Percentiles rank a stretch among this genome's conserved stretches.
These are phyloP conservation scores for Besnoitia besnoiti DNA, from an alignment of 169 alveolate genomes.

Conservation along the genomic window DNA sequence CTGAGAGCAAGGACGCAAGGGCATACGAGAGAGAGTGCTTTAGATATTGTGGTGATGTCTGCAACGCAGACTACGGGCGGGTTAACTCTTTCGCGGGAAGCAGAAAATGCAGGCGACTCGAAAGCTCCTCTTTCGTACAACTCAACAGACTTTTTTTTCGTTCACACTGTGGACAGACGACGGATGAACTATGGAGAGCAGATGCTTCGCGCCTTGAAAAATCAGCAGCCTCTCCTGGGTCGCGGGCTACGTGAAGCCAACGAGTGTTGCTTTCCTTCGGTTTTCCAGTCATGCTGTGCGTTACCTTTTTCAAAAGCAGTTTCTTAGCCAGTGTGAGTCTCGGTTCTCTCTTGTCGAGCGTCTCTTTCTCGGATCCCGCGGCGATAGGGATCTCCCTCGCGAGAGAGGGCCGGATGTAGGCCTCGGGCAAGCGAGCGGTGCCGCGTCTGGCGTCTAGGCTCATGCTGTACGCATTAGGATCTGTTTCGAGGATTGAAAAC, in stretches of 20 bases:
- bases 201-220: neutral
- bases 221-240: neutral
- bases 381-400: constrained; percentile 17
- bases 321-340: neutral
- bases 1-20: no score
- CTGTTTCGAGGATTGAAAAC: neutral
- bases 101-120: no score
- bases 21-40: no score
- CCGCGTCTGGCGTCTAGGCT: neutral
- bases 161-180: neutral
- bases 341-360: neutral
- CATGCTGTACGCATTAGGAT: constrained; percentile 17
- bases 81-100: no score
- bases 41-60: no score
- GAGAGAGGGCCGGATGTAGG: neutral
- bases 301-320: neutral
- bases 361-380: neutral
- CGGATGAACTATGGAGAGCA: neutral
- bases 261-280: neutral
- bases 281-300: no score
- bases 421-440: neutral
- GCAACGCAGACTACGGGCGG: no score
- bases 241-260: neutral
- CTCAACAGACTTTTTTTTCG: neutral
- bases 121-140: no score